phyloP scores from a whole-genome alignment of 345 rosid genomes.

The Dipteronia sinensis region DNA sequence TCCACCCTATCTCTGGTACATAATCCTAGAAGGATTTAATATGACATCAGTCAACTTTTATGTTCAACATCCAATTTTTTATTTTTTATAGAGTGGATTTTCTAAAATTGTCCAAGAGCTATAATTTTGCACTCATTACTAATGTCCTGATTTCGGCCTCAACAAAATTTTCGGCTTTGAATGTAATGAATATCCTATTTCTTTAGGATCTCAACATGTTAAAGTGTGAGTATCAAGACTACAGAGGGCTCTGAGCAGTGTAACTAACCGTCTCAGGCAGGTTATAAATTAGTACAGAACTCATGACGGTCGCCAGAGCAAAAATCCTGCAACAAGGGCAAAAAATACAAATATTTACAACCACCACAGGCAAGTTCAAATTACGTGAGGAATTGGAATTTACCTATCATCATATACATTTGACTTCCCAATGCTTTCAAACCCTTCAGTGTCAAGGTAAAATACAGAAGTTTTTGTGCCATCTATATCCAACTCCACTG shows the following conservation, averaged over 20 bases:
- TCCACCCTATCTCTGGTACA: not conserved
- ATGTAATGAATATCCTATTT: not conserved
- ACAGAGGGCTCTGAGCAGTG: conserved; percentile 22
- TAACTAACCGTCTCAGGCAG: conserved; percentile 93
- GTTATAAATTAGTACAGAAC: conserved; percentile 95
- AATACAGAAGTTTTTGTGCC: conserved; percentile 85
- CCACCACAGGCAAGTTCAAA: conserved; percentile 12
- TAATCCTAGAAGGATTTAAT: not conserved
- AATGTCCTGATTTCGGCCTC: not conserved
- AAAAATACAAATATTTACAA: not conserved
- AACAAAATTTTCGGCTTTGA: not conserved
- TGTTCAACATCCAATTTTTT: conserved; percentile 2
- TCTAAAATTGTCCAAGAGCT: not conserved
- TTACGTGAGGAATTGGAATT: conserved; percentile 1
- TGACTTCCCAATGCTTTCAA: conserved; percentile 98
- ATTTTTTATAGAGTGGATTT: not conserved
- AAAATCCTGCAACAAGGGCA: conserved; percentile 67
- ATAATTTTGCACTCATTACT: not conserved
- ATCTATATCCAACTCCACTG: conserved; percentile 68
- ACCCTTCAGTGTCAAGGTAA: conserved; percentile 98
- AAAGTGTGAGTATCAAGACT: not conserved
- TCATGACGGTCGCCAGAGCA: conserved; percentile 96
- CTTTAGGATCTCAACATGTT: not conserved
- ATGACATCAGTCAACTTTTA: not conserved
- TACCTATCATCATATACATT: conserved; percentile 98